Base-by-base conservation (phyloP, 768 basidiomycete species). In the Serendipita indica region DNA sequence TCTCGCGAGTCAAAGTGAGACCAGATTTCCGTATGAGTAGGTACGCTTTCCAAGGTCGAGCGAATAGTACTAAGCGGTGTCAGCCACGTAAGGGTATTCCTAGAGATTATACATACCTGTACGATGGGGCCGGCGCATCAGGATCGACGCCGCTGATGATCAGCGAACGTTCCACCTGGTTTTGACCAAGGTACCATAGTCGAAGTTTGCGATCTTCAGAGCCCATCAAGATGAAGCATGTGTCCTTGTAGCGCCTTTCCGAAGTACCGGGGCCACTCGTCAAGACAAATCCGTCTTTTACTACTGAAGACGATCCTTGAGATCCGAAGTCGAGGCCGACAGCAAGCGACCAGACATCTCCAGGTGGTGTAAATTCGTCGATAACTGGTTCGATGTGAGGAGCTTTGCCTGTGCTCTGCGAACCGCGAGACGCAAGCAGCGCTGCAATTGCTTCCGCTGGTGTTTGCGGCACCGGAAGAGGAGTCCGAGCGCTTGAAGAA, bases 121-220 rank as follows among this genome's bases (percentile, higher is more conserved):
- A 96, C 3, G 74, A 71, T 3, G 89, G 86, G 63, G 78, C 79
- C 52, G 92, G 89, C 30, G 75, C 71, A 57, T 92, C 91, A 18
- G 74, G 74, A 62, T 89, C 89, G 1, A 79, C 71, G 1, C 89
- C 89, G 67, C 85, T 90, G 58, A 98, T 71, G 18, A 97, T 77
- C 0, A 78, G 74, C 10, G 91, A 89, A 30, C 82, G 78, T 60
- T 87, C 83, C 27, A 83, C 68, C 63, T 77, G 79, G 7, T 28
- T 28, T 28, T 28, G 49, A 5, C 74, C 79, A 60, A 96, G 67
- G 69, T 98, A 92, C 92, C 91, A 97, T 62, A 89, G 74, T 25
- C 90, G 77, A 37, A 99, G 75, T 64, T 82, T 84, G 52, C 84
- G 78, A 69, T 99, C 96, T 64, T 93, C 89, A 0, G 92, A 94